Percentiles rank a stretch among this genome's conserved stretches.
Evolutionary conservation across 371 early-diverging fungal species (phyloP).

Genomic region (Nematocida ironsii): DNA sequence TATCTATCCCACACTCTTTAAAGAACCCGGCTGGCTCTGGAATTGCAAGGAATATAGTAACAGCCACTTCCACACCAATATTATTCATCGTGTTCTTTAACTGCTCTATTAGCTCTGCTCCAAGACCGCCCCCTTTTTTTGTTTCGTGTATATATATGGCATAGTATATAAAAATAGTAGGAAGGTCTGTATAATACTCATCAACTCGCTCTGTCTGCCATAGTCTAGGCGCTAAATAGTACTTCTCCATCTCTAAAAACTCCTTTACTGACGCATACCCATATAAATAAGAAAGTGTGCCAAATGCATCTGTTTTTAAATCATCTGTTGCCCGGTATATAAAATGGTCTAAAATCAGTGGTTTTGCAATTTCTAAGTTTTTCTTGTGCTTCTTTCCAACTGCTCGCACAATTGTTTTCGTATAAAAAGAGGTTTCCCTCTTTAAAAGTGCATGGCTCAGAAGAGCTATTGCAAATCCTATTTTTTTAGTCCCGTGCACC

Average conservation of each 20-base stretch:
- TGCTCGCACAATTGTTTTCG: slow-evolving; percentile 1
- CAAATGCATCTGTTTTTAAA: not conserved
- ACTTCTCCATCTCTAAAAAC: slow-evolving; percentile 32
- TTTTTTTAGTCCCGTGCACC: not conserved
- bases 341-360: slow-evolving; percentile 43
- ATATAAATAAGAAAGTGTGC: slow-evolving; percentile 17
- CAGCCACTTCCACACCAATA: slow-evolving; percentile 9
- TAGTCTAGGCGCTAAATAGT: slow-evolving; percentile 22
- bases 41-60: slow-evolving; percentile 8
- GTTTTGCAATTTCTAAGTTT: not conserved
- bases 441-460: not conserved
- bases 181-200: slow-evolving; percentile 15
- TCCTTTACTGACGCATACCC: not conserved
- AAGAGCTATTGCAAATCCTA: slow-evolving; percentile 41
- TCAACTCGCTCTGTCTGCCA: slow-evolving; percentile 9
- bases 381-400: slow-evolving; percentile 1
- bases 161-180: slow-evolving; percentile 16
- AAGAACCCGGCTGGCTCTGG: slow-evolving; percentile 14
- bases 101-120: not conserved
- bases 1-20: slow-evolving; percentile 9
- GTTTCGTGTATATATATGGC: slow-evolving; percentile 19
- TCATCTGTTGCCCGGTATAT: not conserved
- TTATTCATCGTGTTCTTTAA: slow-evolving; percentile 6
- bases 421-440: slow-evolving; percentile 7
- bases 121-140: not conserved